phyloP scores from a whole-genome alignment of 78 protist species.

The Anaeramoeba ignava region DNA sequence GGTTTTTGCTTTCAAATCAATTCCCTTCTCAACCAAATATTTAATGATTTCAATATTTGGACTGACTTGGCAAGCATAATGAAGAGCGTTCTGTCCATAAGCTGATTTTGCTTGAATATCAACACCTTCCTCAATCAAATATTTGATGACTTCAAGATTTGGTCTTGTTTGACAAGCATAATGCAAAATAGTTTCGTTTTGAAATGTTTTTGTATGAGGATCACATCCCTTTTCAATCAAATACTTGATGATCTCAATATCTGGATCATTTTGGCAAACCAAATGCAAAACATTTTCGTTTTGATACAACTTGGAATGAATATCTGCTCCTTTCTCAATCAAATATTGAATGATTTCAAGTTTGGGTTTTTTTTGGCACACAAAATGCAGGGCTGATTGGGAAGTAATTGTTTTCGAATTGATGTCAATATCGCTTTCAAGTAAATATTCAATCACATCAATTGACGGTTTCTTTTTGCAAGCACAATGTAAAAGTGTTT shows the following conservation, averaged over 20 bases:
- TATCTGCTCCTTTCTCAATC: not conserved
- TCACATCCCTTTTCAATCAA: not conserved
- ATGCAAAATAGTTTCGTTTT: not conserved
- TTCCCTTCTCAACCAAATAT: not conserved
- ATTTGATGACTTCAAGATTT: not conserved
- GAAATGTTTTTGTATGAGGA: not conserved
- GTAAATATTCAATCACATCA: not conserved
- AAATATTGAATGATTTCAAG: not conserved
- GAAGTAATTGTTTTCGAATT: not conserved
- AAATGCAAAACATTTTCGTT: not conserved
- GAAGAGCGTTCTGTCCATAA: not conserved
- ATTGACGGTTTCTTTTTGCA: not conserved
- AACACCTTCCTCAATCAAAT: not conserved
- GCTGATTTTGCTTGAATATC: not conserved
- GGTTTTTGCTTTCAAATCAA: not conserved
- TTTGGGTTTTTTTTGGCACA: not conserved
- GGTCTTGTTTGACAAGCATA: not conserved
- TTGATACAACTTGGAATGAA: not conserved
- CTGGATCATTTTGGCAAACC: not conserved
- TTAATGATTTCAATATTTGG: not conserved
- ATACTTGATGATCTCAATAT: not conserved
- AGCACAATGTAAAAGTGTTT: not conserved
- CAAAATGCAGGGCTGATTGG: not conserved
- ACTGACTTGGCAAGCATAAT: not conserved
- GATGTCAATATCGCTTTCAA: not conserved